These are phyloP conservation scores for Eutrema salsugineum DNA, from an alignment of 441 rosid genomes.

Conservation along the genomic window DNA sequence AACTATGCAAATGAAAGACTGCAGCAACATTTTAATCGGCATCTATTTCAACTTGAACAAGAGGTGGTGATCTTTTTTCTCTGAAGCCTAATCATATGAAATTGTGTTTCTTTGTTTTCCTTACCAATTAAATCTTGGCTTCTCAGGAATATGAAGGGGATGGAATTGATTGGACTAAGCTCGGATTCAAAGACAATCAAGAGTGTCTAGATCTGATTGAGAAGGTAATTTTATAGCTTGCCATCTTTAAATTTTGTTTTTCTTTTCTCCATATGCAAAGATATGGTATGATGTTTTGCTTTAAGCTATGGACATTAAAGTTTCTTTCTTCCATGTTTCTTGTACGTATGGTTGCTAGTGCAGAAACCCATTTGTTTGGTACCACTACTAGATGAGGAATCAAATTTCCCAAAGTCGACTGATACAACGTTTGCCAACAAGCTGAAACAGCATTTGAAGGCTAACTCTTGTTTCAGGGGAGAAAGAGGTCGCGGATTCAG, in stretches of 20 bases:
- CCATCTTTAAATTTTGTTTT: not conserved
- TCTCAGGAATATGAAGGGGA: conserved; percentile 80
- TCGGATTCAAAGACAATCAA: conserved; percentile 84
- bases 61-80: conserved; percentile 57
- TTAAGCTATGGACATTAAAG: not conserved
- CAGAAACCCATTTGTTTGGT: conserved; percentile 84
- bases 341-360: conserved; percentile 32
- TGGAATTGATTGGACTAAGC: conserved; percentile 85
- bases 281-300: not conserved
- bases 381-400: conserved; percentile 83
- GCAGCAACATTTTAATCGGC: conserved; percentile 89
- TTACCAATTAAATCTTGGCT: not conserved
- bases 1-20: conserved; percentile 95
- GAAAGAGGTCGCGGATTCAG: conserved; percentile 76
- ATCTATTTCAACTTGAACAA: conserved; percentile 81
- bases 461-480: conserved; percentile 65
- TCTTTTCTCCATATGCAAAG: not conserved
- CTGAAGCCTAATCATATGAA: not conserved
- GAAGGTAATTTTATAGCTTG: conserved; percentile 44
- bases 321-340: not conserved
- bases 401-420: conserved; percentile 72
- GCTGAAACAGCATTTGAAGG: conserved; percentile 73
- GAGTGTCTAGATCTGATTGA: conserved; percentile 84
- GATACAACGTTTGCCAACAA: conserved; percentile 85
- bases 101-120: not conserved